Conservation (phyloP, 495 filamentous ascomycete species). For the Lasiosphaeriaceae sp. region DNA sequence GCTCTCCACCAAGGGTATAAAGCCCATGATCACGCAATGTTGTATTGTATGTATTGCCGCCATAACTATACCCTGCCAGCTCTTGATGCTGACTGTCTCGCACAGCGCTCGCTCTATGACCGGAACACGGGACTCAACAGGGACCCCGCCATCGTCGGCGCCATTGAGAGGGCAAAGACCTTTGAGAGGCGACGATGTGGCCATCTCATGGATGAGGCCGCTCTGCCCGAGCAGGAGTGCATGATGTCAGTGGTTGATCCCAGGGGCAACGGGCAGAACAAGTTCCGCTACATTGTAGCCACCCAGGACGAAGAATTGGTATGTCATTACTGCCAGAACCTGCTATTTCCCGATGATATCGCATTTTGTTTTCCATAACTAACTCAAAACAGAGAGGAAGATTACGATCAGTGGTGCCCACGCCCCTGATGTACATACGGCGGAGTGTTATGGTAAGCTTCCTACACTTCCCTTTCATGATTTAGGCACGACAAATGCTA, state of each 20-base stretch:
- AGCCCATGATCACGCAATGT: constrained; percentile 62
- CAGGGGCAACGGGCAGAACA: constrained; percentile 67
- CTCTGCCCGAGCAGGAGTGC: constrained; percentile 74
- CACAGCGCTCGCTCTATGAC: constrained; percentile 61
- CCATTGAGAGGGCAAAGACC: constrained; percentile 65
- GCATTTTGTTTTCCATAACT: background rate
- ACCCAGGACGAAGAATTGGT: constrained; percentile 54
- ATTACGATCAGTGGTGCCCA: constrained; percentile 29
- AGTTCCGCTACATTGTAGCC: constrained; percentile 85
- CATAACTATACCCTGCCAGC: background rate
- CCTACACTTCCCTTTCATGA: too few relatives aligned
- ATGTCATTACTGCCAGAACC: background rate
- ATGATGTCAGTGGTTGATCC: constrained; percentile 74
- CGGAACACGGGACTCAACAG: constrained; percentile 46
- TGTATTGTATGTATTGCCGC: constrained; percentile 25
- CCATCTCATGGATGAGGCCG: constrained; percentile 76
- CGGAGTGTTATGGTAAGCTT: constrained; percentile 73
- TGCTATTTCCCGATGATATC: background rate
- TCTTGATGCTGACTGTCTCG: constrained; percentile 50
- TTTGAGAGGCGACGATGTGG: constrained; percentile 86
- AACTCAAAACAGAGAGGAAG: constrained; percentile 19
- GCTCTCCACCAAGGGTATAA: constrained; percentile 66
- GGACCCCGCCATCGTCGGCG: constrained; percentile 51
- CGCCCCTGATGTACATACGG: constrained; percentile 69
- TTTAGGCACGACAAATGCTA: background rate